These are phyloP conservation scores for Sclerotinia spermophila DNA, from an alignment of 2,329 filamentous ascomycete species.

Conservation along the genomic window DNA sequence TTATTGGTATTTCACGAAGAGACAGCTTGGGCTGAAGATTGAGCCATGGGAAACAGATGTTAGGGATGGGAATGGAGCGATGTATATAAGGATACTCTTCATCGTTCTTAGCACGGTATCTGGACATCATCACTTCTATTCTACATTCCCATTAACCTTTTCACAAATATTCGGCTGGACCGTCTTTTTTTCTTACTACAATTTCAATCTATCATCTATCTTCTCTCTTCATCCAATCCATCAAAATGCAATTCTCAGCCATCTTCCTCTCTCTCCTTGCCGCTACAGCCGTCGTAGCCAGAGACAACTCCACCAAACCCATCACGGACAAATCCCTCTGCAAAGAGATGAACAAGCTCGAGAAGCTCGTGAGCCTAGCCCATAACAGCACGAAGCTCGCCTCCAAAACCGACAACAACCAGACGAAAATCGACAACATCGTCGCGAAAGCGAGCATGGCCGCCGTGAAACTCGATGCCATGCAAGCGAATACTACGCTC, in stretches of 20 bases:
- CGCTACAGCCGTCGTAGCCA: conserved; percentile 31
- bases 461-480: conserved; percentile 34
- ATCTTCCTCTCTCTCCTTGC: conserved; percentile 31
- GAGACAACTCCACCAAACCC: conserved; percentile 35
- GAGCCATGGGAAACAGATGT: background rate
- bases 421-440: conserved; percentile 39
- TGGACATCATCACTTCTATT: conserved; percentile 17
- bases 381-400: conserved; percentile 40
- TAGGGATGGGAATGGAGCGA: background rate
- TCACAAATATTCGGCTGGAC: conserved; percentile 7
- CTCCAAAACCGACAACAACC: conserved; percentile 38
- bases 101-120: background rate
- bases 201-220: background rate
- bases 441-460: conserved; percentile 39
- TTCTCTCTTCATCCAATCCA: background rate
- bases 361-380: conserved; percentile 36
- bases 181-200: background rate
- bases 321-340: conserved; percentile 37
- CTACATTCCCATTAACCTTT: background rate
- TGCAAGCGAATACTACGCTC: conserved; percentile 40
- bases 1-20: background rate
- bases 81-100: conserved; percentile 13
- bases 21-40: background rate
- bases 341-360: conserved; percentile 36
- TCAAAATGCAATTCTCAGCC: conserved; percentile 27